These are phyloP conservation scores for Neoboletus subvelutipes DNA, from an alignment of 768 basidiomycete genomes.

Conservation along the genomic window DNA sequence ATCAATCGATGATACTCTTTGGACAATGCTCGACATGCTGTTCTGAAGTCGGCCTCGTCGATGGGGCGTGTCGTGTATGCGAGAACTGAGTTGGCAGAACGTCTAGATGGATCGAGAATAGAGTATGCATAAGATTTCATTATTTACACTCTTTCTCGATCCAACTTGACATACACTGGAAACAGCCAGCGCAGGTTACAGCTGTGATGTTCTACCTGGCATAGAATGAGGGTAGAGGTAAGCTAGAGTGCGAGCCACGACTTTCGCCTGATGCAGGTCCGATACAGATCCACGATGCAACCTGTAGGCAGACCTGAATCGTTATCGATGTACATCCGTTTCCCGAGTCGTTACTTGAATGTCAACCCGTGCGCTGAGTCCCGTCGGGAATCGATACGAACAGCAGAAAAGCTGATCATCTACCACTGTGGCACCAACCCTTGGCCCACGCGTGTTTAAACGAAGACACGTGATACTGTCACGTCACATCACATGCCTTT, in stretches of 20 bases:
- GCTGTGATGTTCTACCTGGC: too few relatives aligned
- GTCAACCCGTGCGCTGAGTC: too few relatives aligned
- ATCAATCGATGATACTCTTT: background rate
- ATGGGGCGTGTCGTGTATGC: background rate
- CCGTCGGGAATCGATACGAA: background rate
- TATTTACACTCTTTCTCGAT: too few relatives aligned
- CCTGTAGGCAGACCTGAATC: background rate
- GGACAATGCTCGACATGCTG: background rate
- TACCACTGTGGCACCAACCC: too few relatives aligned
- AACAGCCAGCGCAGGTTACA: too few relatives aligned
- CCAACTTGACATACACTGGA: too few relatives aligned
- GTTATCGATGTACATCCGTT: too few relatives aligned
- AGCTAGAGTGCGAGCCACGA: background rate
- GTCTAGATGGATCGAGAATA: background rate
- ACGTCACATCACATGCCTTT: slow-evolving; percentile 11
- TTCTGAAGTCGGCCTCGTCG: background rate
- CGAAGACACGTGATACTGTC: slow-evolving; percentile 15
- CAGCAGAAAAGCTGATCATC: too few relatives aligned
- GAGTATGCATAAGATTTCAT: too few relatives aligned
- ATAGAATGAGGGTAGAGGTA: background rate
- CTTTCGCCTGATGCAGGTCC: background rate
- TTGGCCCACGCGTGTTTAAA: background rate
- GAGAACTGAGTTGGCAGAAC: too few relatives aligned
- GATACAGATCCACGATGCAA: background rate
- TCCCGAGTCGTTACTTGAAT: background rate